phyloP scores from a whole-genome alignment of 2,329 filamentous ascomycete species.

The Dissoconium aciculare region DNA sequence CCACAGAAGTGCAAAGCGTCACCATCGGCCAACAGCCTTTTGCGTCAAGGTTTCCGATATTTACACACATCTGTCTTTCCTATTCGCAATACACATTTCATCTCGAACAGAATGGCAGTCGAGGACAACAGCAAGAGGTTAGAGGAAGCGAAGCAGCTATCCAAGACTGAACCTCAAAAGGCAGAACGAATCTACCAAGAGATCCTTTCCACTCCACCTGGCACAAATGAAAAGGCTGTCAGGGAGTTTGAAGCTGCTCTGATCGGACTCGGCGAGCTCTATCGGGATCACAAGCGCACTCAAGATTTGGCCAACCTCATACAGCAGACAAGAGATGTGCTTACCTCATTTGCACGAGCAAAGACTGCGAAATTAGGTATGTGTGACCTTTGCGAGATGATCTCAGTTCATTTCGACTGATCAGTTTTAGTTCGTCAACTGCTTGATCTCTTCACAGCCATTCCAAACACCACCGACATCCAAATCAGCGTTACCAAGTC shows the following conservation, averaged over 20 bases:
- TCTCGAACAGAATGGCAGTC: slow-evolving; percentile 30
- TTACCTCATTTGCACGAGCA: slow-evolving; percentile 94
- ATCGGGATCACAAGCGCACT: slow-evolving; percentile 70
- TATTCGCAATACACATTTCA: neutral
- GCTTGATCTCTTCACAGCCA: slow-evolving; percentile 84
- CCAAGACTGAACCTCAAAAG: slow-evolving; percentile 65
- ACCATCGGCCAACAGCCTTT: too few relatives aligned
- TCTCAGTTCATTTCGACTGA: slow-evolving; percentile 1
- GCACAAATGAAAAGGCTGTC: slow-evolving; percentile 69
- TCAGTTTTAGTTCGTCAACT: slow-evolving; percentile 60
- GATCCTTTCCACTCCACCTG: slow-evolving; percentile 71
- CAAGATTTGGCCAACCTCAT: slow-evolving; percentile 81
- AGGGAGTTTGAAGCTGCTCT: slow-evolving; percentile 85
- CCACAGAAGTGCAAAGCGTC: too few relatives aligned
- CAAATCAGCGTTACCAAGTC: slow-evolving; percentile 94
- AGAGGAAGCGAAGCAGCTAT: slow-evolving; percentile 75
- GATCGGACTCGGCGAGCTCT: slow-evolving; percentile 79
- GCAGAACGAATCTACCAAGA: slow-evolving; percentile 81
- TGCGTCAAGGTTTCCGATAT: too few relatives aligned
- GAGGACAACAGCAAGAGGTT: slow-evolving; percentile 49
- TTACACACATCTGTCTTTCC: slow-evolving; percentile 1
- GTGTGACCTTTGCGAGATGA: slow-evolving; percentile 18
- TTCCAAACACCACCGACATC: slow-evolving; percentile 85
- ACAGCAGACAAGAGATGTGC: slow-evolving; percentile 73
- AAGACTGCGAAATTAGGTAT: slow-evolving; percentile 96